Evolutionary conservation across 441 rosid genomes (phyloP), one percentile per base, ranked within the genome.

Genomic region (Croton laevigatus): DNA sequence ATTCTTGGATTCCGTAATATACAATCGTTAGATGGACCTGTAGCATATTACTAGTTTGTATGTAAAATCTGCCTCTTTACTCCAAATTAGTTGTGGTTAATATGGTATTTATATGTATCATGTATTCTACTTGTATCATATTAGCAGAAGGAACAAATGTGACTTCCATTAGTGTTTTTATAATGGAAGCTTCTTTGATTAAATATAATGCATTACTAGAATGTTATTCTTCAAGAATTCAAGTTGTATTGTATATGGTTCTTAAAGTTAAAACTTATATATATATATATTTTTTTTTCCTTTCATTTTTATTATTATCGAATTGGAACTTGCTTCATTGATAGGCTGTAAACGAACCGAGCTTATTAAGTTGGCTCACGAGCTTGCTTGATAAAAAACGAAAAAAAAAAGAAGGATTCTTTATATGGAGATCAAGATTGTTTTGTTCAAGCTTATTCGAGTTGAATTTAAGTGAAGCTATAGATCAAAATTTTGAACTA

Each of bases 111-210:
- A 19, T 5, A 0, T 40, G 4, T 61, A n/a, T 23, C 8, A 12
- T 40, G 8, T 22, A 38, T 61, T 46, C 17, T 68, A n/a, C 61
- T 66, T 68, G 57, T 62, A 37, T 63, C 60, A 46, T 61, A 63
- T 62, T 62, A 59, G 53, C 46, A 44, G 63, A 46, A 32, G 61
- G 59, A 59, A 19, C 76, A 65, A 72, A 59, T 27, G 70, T 17
- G 19, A 76, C 81, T 79, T 86, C 82, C 86, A 49, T 72, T 36
- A 36, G 59, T 75, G 74, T 86, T 86, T 85, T 79, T 71, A 42
- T 61, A 68, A 77, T 72, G 82, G 89, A 80, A 80, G 70, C 19
- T 70, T 46, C 2, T 12, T 12, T 14, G 0, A 7, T 42, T 7
- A 1, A 14, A 27, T 5, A 27, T 54, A 20, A 54, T 69, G 13